These are phyloP conservation scores for Xerocomus spinulosus DNA, from an alignment of 768 basidiomycete genomes.

Conservation along the genomic window DNA sequence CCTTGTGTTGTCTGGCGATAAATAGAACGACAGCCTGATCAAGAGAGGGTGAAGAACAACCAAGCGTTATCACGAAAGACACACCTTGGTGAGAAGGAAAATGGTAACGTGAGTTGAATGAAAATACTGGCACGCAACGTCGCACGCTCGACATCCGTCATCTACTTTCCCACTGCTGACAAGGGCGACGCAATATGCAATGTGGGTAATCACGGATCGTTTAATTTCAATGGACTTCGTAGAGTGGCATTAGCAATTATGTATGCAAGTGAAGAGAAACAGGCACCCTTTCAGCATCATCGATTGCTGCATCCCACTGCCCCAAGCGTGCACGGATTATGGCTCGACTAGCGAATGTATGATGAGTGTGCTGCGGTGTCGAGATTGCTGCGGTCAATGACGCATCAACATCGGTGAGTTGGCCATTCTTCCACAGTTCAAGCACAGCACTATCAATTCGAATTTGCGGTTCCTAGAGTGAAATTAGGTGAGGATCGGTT, in stretches of 20 bases:
- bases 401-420: neutral
- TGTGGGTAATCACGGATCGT: conserved; percentile 1
- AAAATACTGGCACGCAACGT: conserved; percentile 1
- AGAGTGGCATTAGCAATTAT: neutral
- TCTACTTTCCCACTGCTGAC: neutral
- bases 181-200: conserved; percentile 5
- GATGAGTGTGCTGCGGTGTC: neutral
- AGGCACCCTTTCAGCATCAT: conserved; percentile 5
- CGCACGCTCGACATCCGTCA: neutral
- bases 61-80: no score
- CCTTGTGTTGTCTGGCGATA: neutral
- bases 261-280: neutral
- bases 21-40: no score
- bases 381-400: neutral
- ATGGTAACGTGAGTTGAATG: neutral
- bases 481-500: no score
- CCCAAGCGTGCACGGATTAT: conserved; percentile 1
- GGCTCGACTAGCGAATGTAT: no score
- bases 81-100: conserved; percentile 7
- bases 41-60: no score
- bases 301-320: conserved; percentile 2
- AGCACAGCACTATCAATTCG: no score
- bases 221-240: conserved; percentile 1
- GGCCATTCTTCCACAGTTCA: neutral
- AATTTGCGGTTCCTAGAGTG: neutral